Evolutionary conservation across 371 early-diverging fungal genomes (phyloP).

Genomic region (Rhizomucor pusillus): DNA sequence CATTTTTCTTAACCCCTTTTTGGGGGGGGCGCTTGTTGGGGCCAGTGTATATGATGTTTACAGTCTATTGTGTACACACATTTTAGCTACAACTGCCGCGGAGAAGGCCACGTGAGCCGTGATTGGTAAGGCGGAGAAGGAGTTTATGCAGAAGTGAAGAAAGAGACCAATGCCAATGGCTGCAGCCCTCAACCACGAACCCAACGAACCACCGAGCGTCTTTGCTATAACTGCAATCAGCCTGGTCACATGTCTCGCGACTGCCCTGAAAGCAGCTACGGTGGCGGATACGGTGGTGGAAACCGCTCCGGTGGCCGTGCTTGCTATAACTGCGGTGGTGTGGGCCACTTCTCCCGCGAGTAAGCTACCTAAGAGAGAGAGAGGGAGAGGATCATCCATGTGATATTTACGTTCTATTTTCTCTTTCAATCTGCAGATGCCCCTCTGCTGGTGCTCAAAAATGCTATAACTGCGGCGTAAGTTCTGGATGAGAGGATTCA

Average conservation of each 20-base stretch:
- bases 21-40: too few relatives aligned
- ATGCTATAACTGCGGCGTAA: conserved; percentile 70
- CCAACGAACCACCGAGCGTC: conserved; percentile 44
- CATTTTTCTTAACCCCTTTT: not conserved
- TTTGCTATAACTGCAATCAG: conserved; percentile 61
- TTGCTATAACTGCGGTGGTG: conserved; percentile 60
- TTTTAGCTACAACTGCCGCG: conserved; percentile 59
- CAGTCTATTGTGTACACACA: too few relatives aligned
- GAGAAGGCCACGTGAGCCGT: conserved; percentile 58
- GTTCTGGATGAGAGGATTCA: conserved; percentile 1
- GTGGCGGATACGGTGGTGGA: conserved; percentile 26
- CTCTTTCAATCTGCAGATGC: conserved; percentile 10
- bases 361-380: conserved; percentile 16
- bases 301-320: conserved; percentile 23
- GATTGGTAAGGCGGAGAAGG: conserved; percentile 36
- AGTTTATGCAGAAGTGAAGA: not conserved
- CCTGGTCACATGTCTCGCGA: conserved; percentile 62
- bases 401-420: too few relatives aligned
- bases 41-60: too few relatives aligned
- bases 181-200: too few relatives aligned
- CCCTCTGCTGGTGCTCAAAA: conserved; percentile 49
- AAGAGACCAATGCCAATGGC: too few relatives aligned
- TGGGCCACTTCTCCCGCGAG: conserved; percentile 50
- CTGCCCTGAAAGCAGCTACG: conserved; percentile 47
- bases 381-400: too few relatives aligned